phyloP scores from a whole-genome alignment of 257 asterid genomes.

The Mitragyna speciosa region DNA sequence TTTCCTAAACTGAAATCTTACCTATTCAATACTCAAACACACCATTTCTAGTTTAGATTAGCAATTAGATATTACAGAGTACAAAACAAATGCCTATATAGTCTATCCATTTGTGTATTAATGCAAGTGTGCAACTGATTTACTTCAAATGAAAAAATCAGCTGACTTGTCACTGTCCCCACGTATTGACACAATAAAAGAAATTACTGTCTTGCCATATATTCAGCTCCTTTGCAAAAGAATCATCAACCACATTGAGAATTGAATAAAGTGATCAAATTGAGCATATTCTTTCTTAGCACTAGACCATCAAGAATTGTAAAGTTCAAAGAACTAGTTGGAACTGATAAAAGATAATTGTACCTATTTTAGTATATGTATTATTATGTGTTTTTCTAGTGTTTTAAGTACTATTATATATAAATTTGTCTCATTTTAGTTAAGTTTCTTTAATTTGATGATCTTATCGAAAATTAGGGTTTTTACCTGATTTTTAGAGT shows the following conservation, averaged over 20 bases:
- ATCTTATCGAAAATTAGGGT: too few species aligned
- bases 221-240: background rate
- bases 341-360: background rate
- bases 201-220: background rate
- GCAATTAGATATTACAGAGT: background rate
- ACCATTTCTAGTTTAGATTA: constrained; percentile 1
- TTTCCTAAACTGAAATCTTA: background rate
- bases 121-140: background rate
- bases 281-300: background rate
- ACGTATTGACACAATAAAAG: background rate
- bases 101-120: too few species aligned
- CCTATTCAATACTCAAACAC: background rate
- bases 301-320: background rate
- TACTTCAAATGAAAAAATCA: background rate
- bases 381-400: too few species aligned
- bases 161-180: background rate
- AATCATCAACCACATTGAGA: background rate
- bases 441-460: too few species aligned
- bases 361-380: too few species aligned
- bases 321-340: background rate
- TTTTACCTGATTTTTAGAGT: too few species aligned
- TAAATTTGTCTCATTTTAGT: too few species aligned
- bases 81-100: background rate
- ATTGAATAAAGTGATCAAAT: background rate
- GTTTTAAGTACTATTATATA: too few species aligned